Base-by-base conservation (phyloP, 257 asterid species). In the Fraxinus pennsylvanica region DNA sequence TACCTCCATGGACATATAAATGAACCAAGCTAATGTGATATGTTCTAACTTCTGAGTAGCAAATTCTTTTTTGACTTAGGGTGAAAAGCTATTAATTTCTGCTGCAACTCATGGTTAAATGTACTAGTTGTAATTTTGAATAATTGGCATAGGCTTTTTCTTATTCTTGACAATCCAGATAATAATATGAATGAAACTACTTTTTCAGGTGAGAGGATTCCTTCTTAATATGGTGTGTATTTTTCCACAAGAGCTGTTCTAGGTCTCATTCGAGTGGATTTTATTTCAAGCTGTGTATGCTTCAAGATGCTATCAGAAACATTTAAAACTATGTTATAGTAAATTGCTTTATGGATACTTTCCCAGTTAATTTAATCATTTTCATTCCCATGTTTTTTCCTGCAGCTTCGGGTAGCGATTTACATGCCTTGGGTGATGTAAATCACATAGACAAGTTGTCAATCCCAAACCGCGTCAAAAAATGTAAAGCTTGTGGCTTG, bases 231-330 rank as follows among this genome's bases (percentile, higher is more conserved):
- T 79, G 99, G 99, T 63, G 97, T 93, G 67, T 96, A 93, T 84
- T 92, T 93, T 88, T 94, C 99, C 73, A 92, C 98, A 77, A 88
- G 97, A 83, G 93, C 98, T 88, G 97, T 98, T 83, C 97, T 96
- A 79, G 98, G 97, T 57, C 86, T 47, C 89, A 76, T 93, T 93
- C 83, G 92, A 87, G 82, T 93, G 99, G 10, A n/a, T 54, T 54
- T n/a, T 6, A 19, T 3, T 14, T 54, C 9, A 19, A 15, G 10
- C n/a, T 2, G 52, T 54, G 27, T 54, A 1, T 17, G 65, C 65
- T 54, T 54, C 65, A 54, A 54, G 65, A 54, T 17, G 10, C 3
- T 10, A 1, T 54, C 65, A 5, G 65, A 54, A 54, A 19, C 25
- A 4, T 52, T 9, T 52, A 52, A 0, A 17, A 52, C 22, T 19